phyloP scores from a whole-genome alignment of 2,329 filamentous ascomycete species.

The Penicillium sp. region DNA sequence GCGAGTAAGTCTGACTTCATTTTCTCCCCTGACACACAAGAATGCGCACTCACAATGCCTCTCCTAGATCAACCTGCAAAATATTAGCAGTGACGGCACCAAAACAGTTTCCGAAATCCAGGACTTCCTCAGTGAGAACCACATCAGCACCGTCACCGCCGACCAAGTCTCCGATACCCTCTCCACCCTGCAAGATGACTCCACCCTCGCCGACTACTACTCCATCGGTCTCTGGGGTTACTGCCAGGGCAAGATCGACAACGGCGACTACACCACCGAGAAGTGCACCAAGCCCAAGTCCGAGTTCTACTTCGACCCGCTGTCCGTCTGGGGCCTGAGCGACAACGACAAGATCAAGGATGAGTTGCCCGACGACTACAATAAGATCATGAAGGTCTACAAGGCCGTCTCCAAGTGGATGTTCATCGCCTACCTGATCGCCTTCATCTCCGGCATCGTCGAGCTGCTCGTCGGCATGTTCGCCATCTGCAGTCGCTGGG shows the following conservation, averaged over 20 bases:
- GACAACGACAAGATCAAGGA: conserved; percentile 61
- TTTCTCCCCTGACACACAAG: not conserved
- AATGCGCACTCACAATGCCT: not conserved
- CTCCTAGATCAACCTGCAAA: conserved; percentile 60
- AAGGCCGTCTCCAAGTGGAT: conserved; percentile 78
- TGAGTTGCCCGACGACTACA: conserved; percentile 69
- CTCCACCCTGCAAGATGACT: conserved; percentile 42
- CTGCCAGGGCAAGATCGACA: conserved; percentile 67
- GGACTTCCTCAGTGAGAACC: conserved; percentile 37
- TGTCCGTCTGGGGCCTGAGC: conserved; percentile 66
- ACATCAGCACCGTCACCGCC: conserved; percentile 39
- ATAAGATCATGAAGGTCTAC: conserved; percentile 73
- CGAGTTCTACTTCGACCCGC: conserved; percentile 75
- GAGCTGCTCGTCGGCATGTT: conserved; percentile 81
- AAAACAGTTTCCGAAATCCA: conserved; percentile 35
- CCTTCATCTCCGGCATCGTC: conserved; percentile 69
- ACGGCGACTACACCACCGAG: conserved; percentile 55
- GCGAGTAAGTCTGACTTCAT: conserved; percentile 39
- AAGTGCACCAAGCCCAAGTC: conserved; percentile 73
- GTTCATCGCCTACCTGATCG: conserved; percentile 77
- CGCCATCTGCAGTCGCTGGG: conserved; percentile 78
- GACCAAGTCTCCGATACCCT: conserved; percentile 44
- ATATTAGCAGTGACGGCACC: conserved; percentile 58
- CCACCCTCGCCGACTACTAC: conserved; percentile 76
- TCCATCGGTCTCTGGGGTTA: conserved; percentile 84